These are phyloP conservation scores for Microstegium vimineum DNA, from an alignment of 176 grass and related monocot genomes.

Conservation along the genomic window DNA sequence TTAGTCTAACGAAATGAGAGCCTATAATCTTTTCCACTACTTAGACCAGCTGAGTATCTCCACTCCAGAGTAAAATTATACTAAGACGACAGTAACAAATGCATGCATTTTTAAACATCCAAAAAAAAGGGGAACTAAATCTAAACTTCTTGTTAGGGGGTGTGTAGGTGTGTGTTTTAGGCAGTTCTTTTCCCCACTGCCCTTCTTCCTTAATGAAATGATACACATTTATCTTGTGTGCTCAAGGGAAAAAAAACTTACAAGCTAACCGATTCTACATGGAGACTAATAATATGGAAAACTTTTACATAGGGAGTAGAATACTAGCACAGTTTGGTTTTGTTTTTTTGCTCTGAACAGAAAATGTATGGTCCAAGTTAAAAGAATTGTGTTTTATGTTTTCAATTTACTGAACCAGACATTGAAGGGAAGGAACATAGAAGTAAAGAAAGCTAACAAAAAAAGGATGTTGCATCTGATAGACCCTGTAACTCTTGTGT, in stretches of 20 bases:
- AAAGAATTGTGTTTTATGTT: neutral
- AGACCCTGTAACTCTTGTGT: too few species aligned
- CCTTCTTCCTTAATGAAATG: too few species aligned
- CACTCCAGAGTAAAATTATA: conserved; percentile 1
- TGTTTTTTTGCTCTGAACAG: neutral
- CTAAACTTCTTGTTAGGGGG: neutral
- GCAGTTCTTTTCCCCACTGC: too few species aligned
- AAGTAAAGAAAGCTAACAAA: neutral
- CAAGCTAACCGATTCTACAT: neutral
- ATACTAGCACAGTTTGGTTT: neutral
- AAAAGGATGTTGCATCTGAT: neutral
- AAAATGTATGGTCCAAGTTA: neutral
- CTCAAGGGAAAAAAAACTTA: too few species aligned
- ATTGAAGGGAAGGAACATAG: neutral
- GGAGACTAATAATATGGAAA: neutral
- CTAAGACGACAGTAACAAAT: neutral
- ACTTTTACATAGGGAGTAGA: neutral
- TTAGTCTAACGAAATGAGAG: neutral
- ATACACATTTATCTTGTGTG: too few species aligned
- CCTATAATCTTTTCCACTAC: neutral
- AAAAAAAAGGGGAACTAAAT: neutral
- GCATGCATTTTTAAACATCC: neutral
- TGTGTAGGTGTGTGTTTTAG: too few species aligned
- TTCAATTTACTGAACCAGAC: neutral
- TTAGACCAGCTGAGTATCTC: neutral